Conservation (phyloP, 345 rosid genomes). For the Turnera subulata region DNA sequence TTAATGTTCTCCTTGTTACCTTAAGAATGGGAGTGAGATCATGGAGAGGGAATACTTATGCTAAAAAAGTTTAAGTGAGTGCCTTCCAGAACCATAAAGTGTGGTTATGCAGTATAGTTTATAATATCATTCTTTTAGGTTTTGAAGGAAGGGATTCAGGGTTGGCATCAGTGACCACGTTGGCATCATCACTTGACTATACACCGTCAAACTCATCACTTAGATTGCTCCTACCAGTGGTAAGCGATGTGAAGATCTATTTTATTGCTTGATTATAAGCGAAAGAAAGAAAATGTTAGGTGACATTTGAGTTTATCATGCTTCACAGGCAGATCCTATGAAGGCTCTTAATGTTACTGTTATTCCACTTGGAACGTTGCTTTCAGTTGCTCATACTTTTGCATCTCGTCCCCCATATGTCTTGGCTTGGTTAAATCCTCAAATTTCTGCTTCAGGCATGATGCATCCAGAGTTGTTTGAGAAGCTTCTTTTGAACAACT, state of each 20-base stretch:
- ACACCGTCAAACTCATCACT: slow-evolving; percentile 62
- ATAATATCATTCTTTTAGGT: slow-evolving; percentile 29
- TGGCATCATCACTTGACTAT: slow-evolving; percentile 80
- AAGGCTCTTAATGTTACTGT: slow-evolving; percentile 56
- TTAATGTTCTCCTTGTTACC: background rate
- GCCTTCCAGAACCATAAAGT: background rate
- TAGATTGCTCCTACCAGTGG: slow-evolving; percentile 70
- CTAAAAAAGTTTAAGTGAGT: slow-evolving; percentile 1
- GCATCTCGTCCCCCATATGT: slow-evolving; percentile 62
- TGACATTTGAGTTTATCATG: slow-evolving; percentile 12
- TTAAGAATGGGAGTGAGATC: background rate
- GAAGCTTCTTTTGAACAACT: slow-evolving; percentile 63
- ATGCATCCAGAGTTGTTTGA: slow-evolving; percentile 60
- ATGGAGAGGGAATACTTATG: background rate
- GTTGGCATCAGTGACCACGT: slow-evolving; percentile 56
- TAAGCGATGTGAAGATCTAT: slow-evolving; percentile 29
- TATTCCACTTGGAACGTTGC: slow-evolving; percentile 58
- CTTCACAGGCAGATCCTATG: slow-evolving; percentile 57
- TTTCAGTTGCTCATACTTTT: slow-evolving; percentile 57
- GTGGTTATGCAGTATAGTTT: background rate
- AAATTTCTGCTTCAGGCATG: slow-evolving; percentile 66
- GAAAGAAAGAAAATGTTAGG: background rate
- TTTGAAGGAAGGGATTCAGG: slow-evolving; percentile 62
- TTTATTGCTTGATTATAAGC: background rate
- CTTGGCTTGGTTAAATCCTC: slow-evolving; percentile 54